Conservation (phyloP, 2,329 filamentous ascomycete genomes). For the Eurotiales sp. region DNA sequence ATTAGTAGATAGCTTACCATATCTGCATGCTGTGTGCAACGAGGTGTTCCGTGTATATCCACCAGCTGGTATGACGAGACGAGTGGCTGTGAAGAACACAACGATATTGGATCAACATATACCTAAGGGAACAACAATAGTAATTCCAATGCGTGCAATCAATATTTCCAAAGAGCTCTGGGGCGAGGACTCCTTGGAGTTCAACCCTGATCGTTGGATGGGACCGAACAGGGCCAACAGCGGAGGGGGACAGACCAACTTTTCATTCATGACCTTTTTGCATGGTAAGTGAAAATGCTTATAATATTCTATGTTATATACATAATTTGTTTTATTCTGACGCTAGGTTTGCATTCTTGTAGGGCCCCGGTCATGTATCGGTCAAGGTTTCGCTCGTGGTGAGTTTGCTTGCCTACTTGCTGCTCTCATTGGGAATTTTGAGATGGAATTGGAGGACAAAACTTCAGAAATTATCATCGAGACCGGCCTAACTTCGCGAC, state of each 20-base stretch:
- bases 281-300: constrained; percentile 51
- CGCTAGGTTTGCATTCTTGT: neutral
- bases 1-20: constrained; percentile 62
- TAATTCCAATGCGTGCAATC: constrained; percentile 62
- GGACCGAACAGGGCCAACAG: constrained; percentile 47
- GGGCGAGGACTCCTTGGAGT: constrained; percentile 70
- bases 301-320: too few relatives aligned
- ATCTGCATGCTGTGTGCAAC: constrained; percentile 73
- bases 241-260: constrained; percentile 72
- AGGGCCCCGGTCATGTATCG: constrained; percentile 24
- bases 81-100: constrained; percentile 63
- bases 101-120: constrained; percentile 61
- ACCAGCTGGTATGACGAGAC: constrained; percentile 68
- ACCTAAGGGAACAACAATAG: constrained; percentile 66
- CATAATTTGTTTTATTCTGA: too few relatives aligned
- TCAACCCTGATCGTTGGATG: constrained; percentile 79
- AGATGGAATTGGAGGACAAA: constrained; percentile 45
- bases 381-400: constrained; percentile 53
- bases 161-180: constrained; percentile 69
- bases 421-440: constrained; percentile 66
- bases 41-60: constrained; percentile 72
- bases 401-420: constrained; percentile 78
- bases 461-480: constrained; percentile 7
- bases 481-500: constrained; percentile 9
- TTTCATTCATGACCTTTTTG: constrained; percentile 67